phyloP scores from a whole-genome alignment of 257 asterid species.

The Plectranthus barbatus region DNA sequence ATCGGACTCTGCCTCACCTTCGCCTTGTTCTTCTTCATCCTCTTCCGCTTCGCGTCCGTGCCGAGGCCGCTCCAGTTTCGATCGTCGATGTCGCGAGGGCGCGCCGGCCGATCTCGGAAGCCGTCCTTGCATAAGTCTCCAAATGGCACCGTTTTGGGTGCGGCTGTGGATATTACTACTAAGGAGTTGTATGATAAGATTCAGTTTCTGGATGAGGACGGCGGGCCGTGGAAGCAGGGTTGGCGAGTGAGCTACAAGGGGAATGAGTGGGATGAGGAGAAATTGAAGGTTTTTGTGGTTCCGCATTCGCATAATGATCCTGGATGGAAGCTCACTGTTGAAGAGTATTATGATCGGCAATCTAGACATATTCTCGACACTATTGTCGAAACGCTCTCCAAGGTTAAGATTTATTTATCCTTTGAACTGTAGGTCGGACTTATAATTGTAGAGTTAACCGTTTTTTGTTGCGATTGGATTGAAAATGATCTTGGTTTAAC shows the following conservation, averaged over 20 bases:
- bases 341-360: slow-evolving; percentile 86
- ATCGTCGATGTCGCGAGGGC: slow-evolving; percentile 29
- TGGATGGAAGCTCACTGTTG: slow-evolving; percentile 95
- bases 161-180: slow-evolving; percentile 78
- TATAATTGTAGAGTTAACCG: not conserved
- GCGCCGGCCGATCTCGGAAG: slow-evolving; percentile 43
- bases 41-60: slow-evolving; percentile 58
- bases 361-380: slow-evolving; percentile 84
- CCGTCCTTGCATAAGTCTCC: slow-evolving; percentile 46
- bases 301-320: slow-evolving; percentile 99
- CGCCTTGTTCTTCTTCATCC: slow-evolving; percentile 50
- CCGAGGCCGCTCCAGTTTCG: slow-evolving; percentile 59
- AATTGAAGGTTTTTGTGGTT: slow-evolving; percentile 81
- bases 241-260: slow-evolving; percentile 88
- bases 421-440: not conserved
- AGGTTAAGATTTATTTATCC: slow-evolving; percentile 29
- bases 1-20: slow-evolving; percentile 64
- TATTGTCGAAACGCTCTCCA: slow-evolving; percentile 71
- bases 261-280: slow-evolving; percentile 90
- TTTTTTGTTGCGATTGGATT: not conserved
- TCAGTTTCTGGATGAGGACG: slow-evolving; percentile 84
- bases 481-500: not conserved
- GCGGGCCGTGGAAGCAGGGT: slow-evolving; percentile 98
- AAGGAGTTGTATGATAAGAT: slow-evolving; percentile 84
- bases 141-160: slow-evolving; percentile 43